Evolutionary conservation across 1,284 basidiomycete species (phyloP).

Genomic region (Ganoderma boninense): DNA sequence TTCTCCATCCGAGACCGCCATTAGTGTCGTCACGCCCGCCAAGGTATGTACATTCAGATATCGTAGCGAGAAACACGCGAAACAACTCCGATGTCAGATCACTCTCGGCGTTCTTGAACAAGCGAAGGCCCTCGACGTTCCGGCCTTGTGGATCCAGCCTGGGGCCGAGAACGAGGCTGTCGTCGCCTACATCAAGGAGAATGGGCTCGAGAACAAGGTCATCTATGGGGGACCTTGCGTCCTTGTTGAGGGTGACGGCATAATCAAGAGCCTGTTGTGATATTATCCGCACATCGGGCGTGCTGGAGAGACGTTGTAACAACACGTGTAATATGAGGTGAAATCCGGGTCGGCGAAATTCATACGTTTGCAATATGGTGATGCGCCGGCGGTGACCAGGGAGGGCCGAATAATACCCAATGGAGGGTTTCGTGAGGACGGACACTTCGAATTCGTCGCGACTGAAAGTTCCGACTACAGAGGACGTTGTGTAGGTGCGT

Average conservation of each 20-base stretch:
- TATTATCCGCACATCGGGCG: not conserved
- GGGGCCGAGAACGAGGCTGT: slow-evolving; percentile 77
- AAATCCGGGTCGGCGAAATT: not conserved
- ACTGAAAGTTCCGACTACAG: not conserved
- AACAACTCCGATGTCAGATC: not conserved
- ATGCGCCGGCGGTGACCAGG: not conserved
- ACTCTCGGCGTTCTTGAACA: slow-evolving; percentile 59
- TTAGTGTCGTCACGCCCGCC: slow-evolving; percentile 83
- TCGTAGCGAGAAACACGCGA: not conserved
- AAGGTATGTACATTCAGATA: slow-evolving; percentile 51
- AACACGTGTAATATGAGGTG: not conserved
- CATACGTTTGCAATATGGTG: not conserved
- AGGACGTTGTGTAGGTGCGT: not conserved
- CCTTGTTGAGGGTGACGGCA: slow-evolving; percentile 71
- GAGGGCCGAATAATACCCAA: not conserved
- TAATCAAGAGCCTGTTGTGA: slow-evolving; percentile 45
- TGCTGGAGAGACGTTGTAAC: not conserved
- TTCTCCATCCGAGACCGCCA: slow-evolving; percentile 71
- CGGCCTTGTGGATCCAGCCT: slow-evolving; percentile 86
- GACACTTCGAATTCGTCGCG: not conserved
- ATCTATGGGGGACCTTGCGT: slow-evolving; percentile 83
- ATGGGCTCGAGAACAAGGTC: slow-evolving; percentile 65
- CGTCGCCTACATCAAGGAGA: slow-evolving; percentile 57
- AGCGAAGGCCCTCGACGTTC: slow-evolving; percentile 68
- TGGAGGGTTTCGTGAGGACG: not conserved